These are phyloP conservation scores for Hansenula lynferdii DNA, from an alignment of 1,139 yeast species.

Conservation along the genomic window DNA sequence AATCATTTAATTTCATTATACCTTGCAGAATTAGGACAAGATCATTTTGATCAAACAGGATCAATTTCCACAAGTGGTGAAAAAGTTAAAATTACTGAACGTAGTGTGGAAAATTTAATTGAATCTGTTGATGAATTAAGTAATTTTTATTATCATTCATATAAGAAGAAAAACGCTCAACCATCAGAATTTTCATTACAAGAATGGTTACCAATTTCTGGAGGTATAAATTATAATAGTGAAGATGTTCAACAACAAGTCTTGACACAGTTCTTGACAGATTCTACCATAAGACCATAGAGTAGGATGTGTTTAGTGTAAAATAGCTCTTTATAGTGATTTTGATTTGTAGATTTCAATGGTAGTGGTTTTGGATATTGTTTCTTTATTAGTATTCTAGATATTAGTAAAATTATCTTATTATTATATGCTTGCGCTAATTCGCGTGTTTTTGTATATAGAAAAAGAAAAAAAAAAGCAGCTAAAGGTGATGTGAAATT, in stretches of 20 bases:
- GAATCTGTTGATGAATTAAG: constrained; percentile 81
- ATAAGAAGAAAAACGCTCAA: constrained; percentile 16
- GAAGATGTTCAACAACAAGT: constrained; percentile 22
- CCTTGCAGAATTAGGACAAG: constrained; percentile 29
- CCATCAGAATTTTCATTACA: constrained; percentile 6
- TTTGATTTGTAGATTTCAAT: no score
- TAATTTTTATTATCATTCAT: constrained; percentile 63
- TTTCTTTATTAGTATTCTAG: no score
- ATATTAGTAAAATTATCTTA: no score
- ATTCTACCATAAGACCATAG: constrained; percentile 18
- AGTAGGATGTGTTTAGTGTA: constrained; percentile 8
- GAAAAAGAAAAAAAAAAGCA: no score
- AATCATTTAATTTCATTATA: constrained; percentile 43
- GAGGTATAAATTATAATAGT: constrained; percentile 12
- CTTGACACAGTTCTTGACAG: constrained; percentile 17
- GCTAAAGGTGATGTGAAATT: no score
- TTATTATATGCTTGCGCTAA: no score
- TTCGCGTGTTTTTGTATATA: no score
- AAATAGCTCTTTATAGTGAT: no score
- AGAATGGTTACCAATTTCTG: constrained; percentile 18
- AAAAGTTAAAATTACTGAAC: constrained; percentile 28
- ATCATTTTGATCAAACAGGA: constrained; percentile 26
- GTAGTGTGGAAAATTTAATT: constrained; percentile 60
- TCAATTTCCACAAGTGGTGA: constrained; percentile 32
- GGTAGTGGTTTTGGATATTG: no score